Evolutionary conservation across 1,139 yeast species (phyloP), one percentile per base, ranked within the genome.

Genomic region (Komagataea norvegica): DNA sequence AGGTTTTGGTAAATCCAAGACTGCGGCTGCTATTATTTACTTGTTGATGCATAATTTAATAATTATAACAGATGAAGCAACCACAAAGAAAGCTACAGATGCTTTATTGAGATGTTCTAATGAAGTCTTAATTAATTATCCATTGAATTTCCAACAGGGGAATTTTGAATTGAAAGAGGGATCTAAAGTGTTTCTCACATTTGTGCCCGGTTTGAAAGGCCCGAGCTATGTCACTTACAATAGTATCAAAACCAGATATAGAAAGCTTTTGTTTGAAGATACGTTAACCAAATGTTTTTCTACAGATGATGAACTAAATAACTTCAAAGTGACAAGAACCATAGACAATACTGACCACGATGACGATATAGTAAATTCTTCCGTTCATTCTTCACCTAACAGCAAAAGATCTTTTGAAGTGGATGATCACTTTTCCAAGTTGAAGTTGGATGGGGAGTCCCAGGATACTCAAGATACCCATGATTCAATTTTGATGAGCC

Each of bases 1-100:
- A 6, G 42, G 42, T 2, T 26, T 39, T 6, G 48, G 45, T 21
- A 32, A 41, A 5, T 37, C 32, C 5, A 34, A 45, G 19, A 41
- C 60, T 9, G 40, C 43, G 6, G 46, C 46, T 17, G 40, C 48
- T 6, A 23, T 60, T 8, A 49, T 59, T 1, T 47, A 47, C 11
- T 39, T 57, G 5, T 45, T 59, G 11, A 38, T 37, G 2, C 52
- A 51, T 30, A 48, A 41, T 3, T 43, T 55, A 11, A 29, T 61
- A 3, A 22, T 33, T 3, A 24, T 56, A 3, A 44, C 45, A 6
- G 29, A 38, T 15, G 47, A 47, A 15, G 30, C 29, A 4, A 25
- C 27, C 26, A 9, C 2, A 9, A 27, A 16, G 19, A 14, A 6
- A 20, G 19, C 29, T n/a, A 15, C 20, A 16, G n/a, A 16, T 16